phyloP scores from a whole-genome alignment of 352 stramenopile species.

The Phytophthora boehmeriae region DNA sequence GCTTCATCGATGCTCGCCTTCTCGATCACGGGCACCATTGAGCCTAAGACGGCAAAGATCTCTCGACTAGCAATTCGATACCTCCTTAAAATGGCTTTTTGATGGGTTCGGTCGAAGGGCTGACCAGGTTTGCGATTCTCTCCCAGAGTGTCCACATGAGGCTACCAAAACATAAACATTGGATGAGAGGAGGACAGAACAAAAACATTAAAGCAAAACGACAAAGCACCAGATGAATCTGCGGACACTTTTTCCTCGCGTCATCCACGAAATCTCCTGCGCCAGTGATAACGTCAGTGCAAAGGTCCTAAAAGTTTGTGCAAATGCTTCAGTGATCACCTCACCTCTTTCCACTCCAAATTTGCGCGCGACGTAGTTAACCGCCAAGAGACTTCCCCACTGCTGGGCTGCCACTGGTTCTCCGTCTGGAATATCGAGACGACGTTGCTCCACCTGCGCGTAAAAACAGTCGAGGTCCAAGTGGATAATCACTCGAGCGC shows the following conservation, averaged over 20 bases:
- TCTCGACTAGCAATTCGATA: conserved; percentile 81
- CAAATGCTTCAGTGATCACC: too few species aligned
- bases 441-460: conserved; percentile 80
- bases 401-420: conserved; percentile 84
- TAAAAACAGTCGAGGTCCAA: conserved; percentile 91
- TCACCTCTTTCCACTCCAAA: conserved; percentile 69
- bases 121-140: conserved; percentile 73
- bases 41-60: conserved; percentile 71
- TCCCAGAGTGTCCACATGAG: conserved; percentile 82
- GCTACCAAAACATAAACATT: conserved; percentile 53
- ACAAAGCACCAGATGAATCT: conserved; percentile 71
- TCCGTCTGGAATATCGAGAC: conserved; percentile 65
- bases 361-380: conserved; percentile 83
- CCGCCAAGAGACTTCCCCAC: conserved; percentile 82
- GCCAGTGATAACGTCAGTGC: neutral
- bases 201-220: too few species aligned
- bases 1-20: conserved; percentile 85
- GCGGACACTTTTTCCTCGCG: conserved; percentile 73
- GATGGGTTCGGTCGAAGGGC: conserved; percentile 71
- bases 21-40: conserved; percentile 61
- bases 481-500: conserved; percentile 77
- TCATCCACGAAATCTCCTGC: conserved; percentile 68
- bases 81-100: conserved; percentile 81
- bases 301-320: too few species aligned
- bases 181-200: too few species aligned